phyloP scores from a whole-genome alignment of 2,329 filamentous ascomycete species.

The Scytalidium sp. region DNA sequence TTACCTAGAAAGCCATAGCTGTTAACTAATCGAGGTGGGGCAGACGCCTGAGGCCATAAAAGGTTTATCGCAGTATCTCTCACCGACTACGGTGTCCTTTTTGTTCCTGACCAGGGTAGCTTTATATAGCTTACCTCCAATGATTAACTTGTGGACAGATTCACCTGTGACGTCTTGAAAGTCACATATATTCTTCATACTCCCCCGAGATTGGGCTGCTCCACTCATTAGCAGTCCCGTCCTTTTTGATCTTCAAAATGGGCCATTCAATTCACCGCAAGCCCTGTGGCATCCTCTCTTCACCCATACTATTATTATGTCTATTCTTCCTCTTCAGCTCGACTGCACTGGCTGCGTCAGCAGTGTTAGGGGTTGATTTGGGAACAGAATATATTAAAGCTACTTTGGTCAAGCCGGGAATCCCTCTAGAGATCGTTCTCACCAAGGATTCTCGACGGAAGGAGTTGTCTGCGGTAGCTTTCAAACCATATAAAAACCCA shows the following conservation, averaged over 20 bases:
- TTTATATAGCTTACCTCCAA: constrained; percentile 1
- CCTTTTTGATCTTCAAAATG: constrained; percentile 17
- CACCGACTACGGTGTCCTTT: constrained; percentile 20
- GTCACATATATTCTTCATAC: constrained; percentile 19
- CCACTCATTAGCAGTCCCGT: constrained; percentile 23
- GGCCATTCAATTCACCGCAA: constrained; percentile 13
- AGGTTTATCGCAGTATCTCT: not conserved
- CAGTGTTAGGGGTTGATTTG: constrained; percentile 88
- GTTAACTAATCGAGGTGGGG: too few species aligned
- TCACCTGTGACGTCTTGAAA: constrained; percentile 11
- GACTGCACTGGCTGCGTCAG: constrained; percentile 43
- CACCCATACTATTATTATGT: constrained; percentile 24
- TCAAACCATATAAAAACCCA: constrained; percentile 77
- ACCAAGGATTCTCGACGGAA: constrained; percentile 98
- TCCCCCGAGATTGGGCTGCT: constrained; percentile 14
- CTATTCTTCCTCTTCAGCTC: constrained; percentile 29
- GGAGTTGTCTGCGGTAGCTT: constrained; percentile 85
- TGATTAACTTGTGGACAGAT: constrained; percentile 21
- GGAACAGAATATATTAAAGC: constrained; percentile 98
- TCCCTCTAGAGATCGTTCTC: constrained; percentile 94
- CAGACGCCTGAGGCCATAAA: not conserved
- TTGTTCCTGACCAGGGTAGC: constrained; percentile 16
- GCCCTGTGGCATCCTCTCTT: constrained; percentile 18
- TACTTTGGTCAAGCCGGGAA: constrained; percentile 90
- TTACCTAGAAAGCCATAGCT: too few species aligned